Base-by-base conservation (phyloP, 441 rosid species). In the Jatropha multifida region DNA sequence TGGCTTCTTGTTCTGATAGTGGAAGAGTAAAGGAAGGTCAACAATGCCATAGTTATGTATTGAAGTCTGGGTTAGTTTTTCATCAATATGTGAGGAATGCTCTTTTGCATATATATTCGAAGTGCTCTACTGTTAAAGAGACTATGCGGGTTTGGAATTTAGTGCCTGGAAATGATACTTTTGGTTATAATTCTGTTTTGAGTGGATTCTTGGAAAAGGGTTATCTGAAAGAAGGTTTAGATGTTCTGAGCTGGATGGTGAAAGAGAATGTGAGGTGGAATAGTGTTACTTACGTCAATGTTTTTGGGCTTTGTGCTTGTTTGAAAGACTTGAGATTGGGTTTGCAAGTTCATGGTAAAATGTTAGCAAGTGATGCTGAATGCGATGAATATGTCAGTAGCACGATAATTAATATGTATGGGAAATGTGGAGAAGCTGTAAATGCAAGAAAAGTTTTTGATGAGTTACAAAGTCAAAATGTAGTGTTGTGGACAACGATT, bases 371-470 rank as follows among this genome's bases (percentile, higher is more conserved):
- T 75, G 68, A 54, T 73, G 75, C 81, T 55, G 78, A 85, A 37
- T 46, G 72, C 71, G 90, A 84, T 73, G 83, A 55, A 51, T 83
- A 73, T 75, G 71, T 79, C 65, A 64, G 56, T 72, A 88, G 90
- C 69, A 88, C 91, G 3, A 74, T 88, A 60, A 82, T 94, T 48
- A 91, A 86, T 72, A 88, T 89, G 94, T 93, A 93, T 46, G 97
- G 95, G 7, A 90, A 86, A 81, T 89, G 94, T 71, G 88, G 94
- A 49, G 72, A 82, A 38, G 65, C 76, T 75, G 23, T 67, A 17
- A 79, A 76, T 58, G 91, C 96, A 15, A 85, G 78, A 76, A 88
- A 76, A 80, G 83, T 88, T 83, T 94, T 88, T 78, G 81, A 86
- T 55, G 17, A 76, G 54, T 76, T 87, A 55, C 71, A 68, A 48